These are phyloP conservation scores for Ceriops decandra DNA, from an alignment of 345 rosid genomes.

Conservation along the genomic window DNA sequence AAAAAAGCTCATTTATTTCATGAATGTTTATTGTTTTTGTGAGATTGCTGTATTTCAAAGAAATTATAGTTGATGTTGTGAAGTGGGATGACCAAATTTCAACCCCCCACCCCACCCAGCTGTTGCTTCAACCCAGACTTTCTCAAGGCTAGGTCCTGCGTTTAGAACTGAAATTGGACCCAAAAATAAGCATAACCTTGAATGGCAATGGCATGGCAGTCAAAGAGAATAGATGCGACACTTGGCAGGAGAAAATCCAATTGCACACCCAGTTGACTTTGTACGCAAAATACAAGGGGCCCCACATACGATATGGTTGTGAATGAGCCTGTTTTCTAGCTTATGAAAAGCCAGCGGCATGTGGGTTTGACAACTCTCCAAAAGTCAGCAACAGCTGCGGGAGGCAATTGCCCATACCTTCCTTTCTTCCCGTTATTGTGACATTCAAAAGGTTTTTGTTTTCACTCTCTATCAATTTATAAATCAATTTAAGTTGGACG, in stretches of 20 bases:
- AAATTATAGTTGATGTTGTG: too few species aligned
- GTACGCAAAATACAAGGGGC: neutral
- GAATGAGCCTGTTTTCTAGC: neutral
- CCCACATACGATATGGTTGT: neutral
- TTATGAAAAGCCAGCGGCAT: slow-evolving; percentile 4
- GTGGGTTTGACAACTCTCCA: slow-evolving; percentile 20
- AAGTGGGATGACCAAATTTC: too few species aligned
- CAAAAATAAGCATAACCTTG: neutral
- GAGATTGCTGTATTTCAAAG: too few species aligned
- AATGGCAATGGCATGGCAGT: slow-evolving; percentile 1
- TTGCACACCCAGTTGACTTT: slow-evolving; percentile 15
- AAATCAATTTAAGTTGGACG: neutral
- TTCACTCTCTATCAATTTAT: neutral
- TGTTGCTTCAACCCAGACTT: too few species aligned
- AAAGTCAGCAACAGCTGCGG: slow-evolving; percentile 24
- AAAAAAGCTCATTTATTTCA: too few species aligned
- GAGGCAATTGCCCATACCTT: neutral
- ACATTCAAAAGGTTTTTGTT: neutral
- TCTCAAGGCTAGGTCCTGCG: neutral
- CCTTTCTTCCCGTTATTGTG: slow-evolving; percentile 1
- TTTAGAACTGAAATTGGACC: slow-evolving; percentile 7
- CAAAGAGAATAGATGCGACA: slow-evolving; percentile 4
- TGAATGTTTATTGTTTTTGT: too few species aligned
- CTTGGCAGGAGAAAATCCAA: neutral
- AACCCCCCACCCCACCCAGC: too few species aligned